Base-by-base conservation (phyloP, 2,329 filamentous ascomycete species). In the Pseudogymnoascus sp. region DNA sequence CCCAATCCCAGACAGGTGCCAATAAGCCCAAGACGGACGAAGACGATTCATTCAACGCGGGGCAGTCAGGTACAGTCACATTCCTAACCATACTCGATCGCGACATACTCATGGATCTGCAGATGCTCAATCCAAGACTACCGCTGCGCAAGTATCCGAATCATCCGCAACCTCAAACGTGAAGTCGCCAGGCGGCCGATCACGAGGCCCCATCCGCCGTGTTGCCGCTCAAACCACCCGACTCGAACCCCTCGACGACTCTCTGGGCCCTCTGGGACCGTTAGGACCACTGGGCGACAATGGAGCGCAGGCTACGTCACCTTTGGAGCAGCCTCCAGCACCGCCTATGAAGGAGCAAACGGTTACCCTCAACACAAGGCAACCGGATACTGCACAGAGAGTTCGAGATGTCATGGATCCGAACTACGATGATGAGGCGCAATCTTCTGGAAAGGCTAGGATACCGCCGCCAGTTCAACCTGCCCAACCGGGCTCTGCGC, bases 181-280 rank as follows among this genome's bases (percentile, higher is more conserved):
- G 34, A 72, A 70, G 65, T 70, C 69, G 18, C 65, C 68, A n/a
- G 62, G 63, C 58, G 65, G 67, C 59, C 65, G 71, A 62, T 61
- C 68, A 59, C 67, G 74, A 64, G 70, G 69, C 14, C 71, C 71
- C 37, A 61, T 66, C 61, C 84, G 85, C 65, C 83, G 85, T 64
- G 78, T 91, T 70, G 86, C 87, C 67, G 86, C 87, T 62, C 88
- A 92, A 71, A 84, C 88, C 30, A 91, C 89, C 54, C 87, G 85
- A 60, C 86, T 93, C 63, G 86, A 93, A 75, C 87, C 87, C 64
- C 87, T 90, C 66, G 83, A 87, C 71, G 82, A 86, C 65, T 87
- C 88, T 61, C 81, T 92, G 50, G 90, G 90, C 1, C 90, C 90
- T 20, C 78, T 95, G 59, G 90, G 90, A 62, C 87, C 86, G 2